Percentiles rank a stretch among this genome's conserved stretches.
Evolutionary conservation across 1,139 yeast genomes (phyloP).

Genomic region (Hyphopichia wangnamkhiaoensis): DNA sequence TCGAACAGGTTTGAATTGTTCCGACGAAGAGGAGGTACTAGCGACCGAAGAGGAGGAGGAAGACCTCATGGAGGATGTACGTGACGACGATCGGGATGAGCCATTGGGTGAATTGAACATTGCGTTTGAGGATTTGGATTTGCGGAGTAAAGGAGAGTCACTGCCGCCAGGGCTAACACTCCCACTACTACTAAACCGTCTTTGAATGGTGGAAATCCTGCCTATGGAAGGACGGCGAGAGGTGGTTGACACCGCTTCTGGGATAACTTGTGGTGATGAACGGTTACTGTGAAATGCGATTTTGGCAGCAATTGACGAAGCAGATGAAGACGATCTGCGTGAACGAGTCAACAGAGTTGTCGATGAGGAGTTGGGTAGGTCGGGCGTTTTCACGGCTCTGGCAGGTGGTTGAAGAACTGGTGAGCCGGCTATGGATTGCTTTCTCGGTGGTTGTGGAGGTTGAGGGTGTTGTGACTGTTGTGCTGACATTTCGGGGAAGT

Average conservation of each 20-base stretch:
- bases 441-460: slow-evolving; percentile 3
- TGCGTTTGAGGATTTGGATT: slow-evolving; percentile 3
- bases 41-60: background rate
- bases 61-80: background rate
- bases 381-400: background rate
- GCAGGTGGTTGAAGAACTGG: slow-evolving; percentile 2
- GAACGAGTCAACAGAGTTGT: background rate
- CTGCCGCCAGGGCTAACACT: background rate
- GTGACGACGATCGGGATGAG: background rate
- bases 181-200: slow-evolving; percentile 4
- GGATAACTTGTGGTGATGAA: slow-evolving; percentile 11
- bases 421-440: slow-evolving; percentile 1
- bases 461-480: no score
- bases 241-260: background rate
- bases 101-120: background rate
- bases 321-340: slow-evolving; percentile 21
- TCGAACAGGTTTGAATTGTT: background rate
- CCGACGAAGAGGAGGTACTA: background rate
- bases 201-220: slow-evolving; percentile 2
- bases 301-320: slow-evolving; percentile 35
- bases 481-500: background rate
- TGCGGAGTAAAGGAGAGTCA: slow-evolving; percentile 3
- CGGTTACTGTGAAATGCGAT: slow-evolving; percentile 29
- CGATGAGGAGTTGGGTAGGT: background rate
- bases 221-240: slow-evolving; percentile 4